These are phyloP conservation scores for Cicer cuneatum DNA, from an alignment of 306 rosid genomes.

Conservation along the genomic window DNA sequence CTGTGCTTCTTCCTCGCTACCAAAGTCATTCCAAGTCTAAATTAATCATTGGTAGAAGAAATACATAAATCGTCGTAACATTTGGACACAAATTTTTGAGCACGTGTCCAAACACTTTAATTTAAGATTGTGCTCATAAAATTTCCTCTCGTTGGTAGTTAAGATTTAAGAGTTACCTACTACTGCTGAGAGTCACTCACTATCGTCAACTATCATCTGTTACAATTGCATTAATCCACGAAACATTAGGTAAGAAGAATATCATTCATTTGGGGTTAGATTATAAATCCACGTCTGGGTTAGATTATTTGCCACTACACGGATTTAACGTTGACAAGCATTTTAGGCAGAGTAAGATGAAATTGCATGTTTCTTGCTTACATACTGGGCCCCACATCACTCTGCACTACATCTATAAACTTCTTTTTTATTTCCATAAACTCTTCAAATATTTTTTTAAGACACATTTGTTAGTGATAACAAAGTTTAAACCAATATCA, in stretches of 20 bases:
- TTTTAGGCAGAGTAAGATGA: constrained; percentile 3
- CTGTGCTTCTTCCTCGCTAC: neutral
- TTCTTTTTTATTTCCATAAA: neutral
- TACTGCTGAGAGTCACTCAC: constrained; percentile 15
- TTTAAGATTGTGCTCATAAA: too few relatives aligned
- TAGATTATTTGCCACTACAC: constrained; percentile 23
- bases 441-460: neutral
- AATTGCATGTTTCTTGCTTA: constrained; percentile 7
- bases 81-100: too few relatives aligned
- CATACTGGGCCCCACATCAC: constrained; percentile 8
- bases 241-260: constrained; percentile 12
- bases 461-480: constrained; percentile 9
- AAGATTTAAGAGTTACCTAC: constrained; percentile 31
- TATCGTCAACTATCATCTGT: constrained; percentile 37
- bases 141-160: constrained; percentile 14
- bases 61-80: too few relatives aligned
- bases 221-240: constrained; percentile 37
- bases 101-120: too few relatives aligned
- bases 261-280: neutral
- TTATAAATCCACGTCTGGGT: constrained; percentile 32
- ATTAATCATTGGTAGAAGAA: constrained; percentile 18
- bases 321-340: constrained; percentile 3
- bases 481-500: constrained; percentile 19
- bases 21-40: neutral
- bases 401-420: neutral